A percentile compares a stretch with the other conserved stretches of the same genome.
Conservation (phyloP, 192 early-diverging fungal species). For the Mortierella alpina region DNA sequence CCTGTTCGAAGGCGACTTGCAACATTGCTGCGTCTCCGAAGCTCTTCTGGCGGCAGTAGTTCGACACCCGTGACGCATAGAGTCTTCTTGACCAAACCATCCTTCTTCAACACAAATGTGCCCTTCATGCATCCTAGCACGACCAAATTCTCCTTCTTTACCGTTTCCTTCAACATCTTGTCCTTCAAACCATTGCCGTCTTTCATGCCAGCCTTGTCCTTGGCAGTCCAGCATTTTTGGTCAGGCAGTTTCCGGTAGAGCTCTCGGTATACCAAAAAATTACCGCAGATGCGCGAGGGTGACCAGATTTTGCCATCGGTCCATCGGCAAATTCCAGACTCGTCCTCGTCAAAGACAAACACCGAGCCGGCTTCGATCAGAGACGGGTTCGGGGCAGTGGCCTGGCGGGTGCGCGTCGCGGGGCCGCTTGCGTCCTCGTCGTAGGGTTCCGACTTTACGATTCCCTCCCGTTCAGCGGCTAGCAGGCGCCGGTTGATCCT, state of each 20-base stretch:
- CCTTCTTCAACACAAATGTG: conserved; percentile 52
- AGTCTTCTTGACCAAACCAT: conserved; percentile 55
- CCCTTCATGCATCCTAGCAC: conserved; percentile 48
- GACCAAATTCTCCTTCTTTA: conserved; percentile 40
- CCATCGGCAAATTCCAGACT: conserved; percentile 54
- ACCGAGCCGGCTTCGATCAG: conserved; percentile 31
- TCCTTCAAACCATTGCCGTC: conserved; percentile 37
- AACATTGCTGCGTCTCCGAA: background rate
- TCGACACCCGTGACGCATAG: conserved; percentile 34
- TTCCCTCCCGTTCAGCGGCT: conserved; percentile 33
- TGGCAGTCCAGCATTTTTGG: conserved; percentile 25
- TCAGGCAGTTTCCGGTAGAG: conserved; percentile 31
- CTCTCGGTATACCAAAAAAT: conserved; percentile 55
- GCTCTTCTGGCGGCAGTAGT: conserved; percentile 1
- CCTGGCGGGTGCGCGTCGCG: background rate
- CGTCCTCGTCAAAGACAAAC: conserved; percentile 57
- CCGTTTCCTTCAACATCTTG: conserved; percentile 15
- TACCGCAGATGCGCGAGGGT: conserved; percentile 48
- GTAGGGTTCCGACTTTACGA: too few relatives aligned
- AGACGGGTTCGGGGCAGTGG: conserved; percentile 1
- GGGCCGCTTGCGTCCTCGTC: background rate
- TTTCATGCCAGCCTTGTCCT: conserved; percentile 24
- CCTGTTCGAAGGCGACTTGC: background rate
- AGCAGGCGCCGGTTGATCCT: conserved; percentile 33
- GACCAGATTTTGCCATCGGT: conserved; percentile 58